Conservation (phyloP, 495 filamentous ascomycete genomes). For the Evernia prunastri region DNA sequence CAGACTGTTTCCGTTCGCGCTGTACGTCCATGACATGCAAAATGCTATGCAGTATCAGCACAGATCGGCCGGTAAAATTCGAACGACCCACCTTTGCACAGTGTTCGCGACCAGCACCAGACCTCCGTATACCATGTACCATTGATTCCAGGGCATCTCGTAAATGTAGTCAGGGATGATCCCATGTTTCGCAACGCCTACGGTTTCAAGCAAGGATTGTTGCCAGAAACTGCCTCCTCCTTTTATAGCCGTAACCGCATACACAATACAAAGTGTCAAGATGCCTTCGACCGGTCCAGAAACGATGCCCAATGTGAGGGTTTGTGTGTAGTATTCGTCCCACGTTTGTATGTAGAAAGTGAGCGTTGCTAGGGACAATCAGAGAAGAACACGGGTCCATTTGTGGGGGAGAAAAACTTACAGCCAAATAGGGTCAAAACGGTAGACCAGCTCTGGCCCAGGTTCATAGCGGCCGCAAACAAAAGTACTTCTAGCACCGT, state of each 20-base stretch:
- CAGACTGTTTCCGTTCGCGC: conserved; percentile 60
- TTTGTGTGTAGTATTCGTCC: conserved; percentile 98
- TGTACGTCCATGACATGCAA: conserved; percentile 77
- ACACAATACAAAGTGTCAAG: conserved; percentile 73
- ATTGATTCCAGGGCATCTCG: conserved; percentile 75
- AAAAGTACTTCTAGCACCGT: conserved; percentile 89
- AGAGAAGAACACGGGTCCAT: neutral
- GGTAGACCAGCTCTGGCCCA: conserved; percentile 89
- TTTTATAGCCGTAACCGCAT: conserved; percentile 73
- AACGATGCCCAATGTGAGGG: conserved; percentile 83
- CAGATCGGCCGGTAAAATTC: neutral
- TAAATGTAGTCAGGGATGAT: conserved; percentile 65
- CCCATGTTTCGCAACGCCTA: conserved; percentile 59
- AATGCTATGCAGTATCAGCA: conserved; percentile 44
- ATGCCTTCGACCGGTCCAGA: conserved; percentile 96
- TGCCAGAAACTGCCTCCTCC: conserved; percentile 93
- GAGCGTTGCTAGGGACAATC: conserved; percentile 50
- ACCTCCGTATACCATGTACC: conserved; percentile 88
- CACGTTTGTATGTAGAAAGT: conserved; percentile 98
- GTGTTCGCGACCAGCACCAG: conserved; percentile 81
- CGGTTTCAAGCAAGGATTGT: conserved; percentile 62
- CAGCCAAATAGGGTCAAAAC: conserved; percentile 77
- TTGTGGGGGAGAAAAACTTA: conserved; percentile 33
- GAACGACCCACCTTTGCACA: conserved; percentile 43
- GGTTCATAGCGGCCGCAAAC: conserved; percentile 83